A percentile compares a stretch with the other conserved stretches of the same genome.
These are phyloP conservation scores for Aegilops longissima DNA, from an alignment of 176 grass and related monocot species.

Conservation along the genomic window DNA sequence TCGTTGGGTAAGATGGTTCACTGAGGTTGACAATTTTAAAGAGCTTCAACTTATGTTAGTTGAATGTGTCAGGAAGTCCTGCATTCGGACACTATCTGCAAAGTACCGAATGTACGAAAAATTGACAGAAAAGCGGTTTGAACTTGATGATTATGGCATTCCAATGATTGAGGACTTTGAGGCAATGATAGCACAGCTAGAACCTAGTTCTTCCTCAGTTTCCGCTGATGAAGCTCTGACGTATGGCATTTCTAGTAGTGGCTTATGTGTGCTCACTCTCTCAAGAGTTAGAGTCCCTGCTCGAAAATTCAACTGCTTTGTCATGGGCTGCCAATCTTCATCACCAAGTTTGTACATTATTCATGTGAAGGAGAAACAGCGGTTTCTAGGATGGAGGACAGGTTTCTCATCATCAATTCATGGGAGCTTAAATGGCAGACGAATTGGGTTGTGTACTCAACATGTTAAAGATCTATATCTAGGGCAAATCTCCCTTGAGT, in stretches of 20 bases:
- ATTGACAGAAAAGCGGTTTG: constrained; percentile 87
- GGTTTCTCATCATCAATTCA: constrained; percentile 86
- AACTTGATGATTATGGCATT: constrained; percentile 73
- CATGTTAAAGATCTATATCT: constrained; percentile 96
- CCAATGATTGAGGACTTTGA: constrained; percentile 63
- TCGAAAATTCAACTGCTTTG: constrained; percentile 68
- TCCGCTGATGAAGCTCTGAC: constrained; percentile 67
- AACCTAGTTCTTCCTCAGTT: constrained; percentile 26
- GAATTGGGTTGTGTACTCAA: constrained; percentile 77
- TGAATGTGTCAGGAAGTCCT: constrained; percentile 79
- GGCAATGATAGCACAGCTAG: constrained; percentile 35
- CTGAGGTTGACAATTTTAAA: constrained; percentile 72
- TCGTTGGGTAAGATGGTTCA: constrained; percentile 82
- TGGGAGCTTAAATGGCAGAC: constrained; percentile 66
- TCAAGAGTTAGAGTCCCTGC: constrained; percentile 76
- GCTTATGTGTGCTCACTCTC: constrained; percentile 73
- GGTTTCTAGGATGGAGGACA: constrained; percentile 85
- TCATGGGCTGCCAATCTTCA: constrained; percentile 64
- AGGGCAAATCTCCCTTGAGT: constrained; percentile 83
- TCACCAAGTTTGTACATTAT: constrained; percentile 83
- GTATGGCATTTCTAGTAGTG: constrained; percentile 75
- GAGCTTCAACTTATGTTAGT: constrained; percentile 75
- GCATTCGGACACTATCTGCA: constrained; percentile 88
- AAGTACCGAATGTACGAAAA: constrained; percentile 83
- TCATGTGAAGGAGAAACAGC: constrained; percentile 80